phyloP scores from a whole-genome alignment of 805 yeast genomes.

The Schwanniomyces polymorphus region DNA sequence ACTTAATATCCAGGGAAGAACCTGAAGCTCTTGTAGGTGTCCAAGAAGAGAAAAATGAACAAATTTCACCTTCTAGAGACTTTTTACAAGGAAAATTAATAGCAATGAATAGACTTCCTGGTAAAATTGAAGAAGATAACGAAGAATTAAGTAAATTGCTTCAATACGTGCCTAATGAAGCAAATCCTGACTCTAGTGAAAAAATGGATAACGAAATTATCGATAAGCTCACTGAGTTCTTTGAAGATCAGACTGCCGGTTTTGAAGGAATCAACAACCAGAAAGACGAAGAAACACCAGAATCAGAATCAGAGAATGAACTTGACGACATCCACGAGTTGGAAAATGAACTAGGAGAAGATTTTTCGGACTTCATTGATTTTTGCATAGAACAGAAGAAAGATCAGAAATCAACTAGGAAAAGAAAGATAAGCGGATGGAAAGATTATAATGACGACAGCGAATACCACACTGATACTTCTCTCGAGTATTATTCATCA shows the following conservation, averaged over 20 bases:
- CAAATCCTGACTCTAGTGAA: background rate
- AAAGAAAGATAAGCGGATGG: slow-evolving; percentile 5
- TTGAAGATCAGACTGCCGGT: slow-evolving; percentile 7
- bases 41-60: background rate
- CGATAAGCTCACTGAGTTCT: slow-evolving; percentile 4
- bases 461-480: slow-evolving; percentile 14
- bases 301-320: slow-evolving; percentile 10
- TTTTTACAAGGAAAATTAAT: slow-evolving; percentile 10
- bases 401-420: background rate
- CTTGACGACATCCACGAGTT: slow-evolving; percentile 12
- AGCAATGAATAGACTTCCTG: slow-evolving; percentile 2
- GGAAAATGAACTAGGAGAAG: slow-evolving; percentile 8
- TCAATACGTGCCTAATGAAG: background rate
- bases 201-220: slow-evolving; percentile 5
- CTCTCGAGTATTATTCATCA: slow-evolving; percentile 6
- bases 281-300: slow-evolving; percentile 1
- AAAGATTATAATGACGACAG: slow-evolving; percentile 15
- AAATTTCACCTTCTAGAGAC: slow-evolving; percentile 6
- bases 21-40: background rate
- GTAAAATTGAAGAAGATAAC: slow-evolving; percentile 2
- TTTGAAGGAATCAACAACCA: slow-evolving; percentile 8
- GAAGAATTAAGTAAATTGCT: slow-evolving; percentile 3
- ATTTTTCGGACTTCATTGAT: slow-evolving; percentile 8
- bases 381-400: slow-evolving; percentile 11
- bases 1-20: background rate